Conservation (phyloP, 257 asterid species). For the Fraxinus cuspidata region DNA sequence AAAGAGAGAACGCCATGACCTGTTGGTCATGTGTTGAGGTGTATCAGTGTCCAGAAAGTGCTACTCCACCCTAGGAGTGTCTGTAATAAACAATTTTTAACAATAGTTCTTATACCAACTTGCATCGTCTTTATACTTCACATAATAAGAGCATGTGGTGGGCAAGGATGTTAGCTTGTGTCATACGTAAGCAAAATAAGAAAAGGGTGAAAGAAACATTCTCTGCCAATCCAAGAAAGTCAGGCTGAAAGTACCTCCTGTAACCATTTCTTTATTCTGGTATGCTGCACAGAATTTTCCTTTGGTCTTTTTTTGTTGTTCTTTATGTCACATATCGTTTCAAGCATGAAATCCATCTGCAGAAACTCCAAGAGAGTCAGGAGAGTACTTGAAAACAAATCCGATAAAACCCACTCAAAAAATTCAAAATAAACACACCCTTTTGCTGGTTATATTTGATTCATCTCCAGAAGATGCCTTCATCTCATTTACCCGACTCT, state of each 20-base stretch:
- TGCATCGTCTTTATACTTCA: too few relatives aligned
- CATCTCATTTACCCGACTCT: conserved; percentile 50
- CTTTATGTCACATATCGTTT: conserved; percentile 84
- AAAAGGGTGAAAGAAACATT: not conserved
- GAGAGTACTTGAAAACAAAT: conserved; percentile 19
- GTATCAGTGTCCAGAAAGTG: too few relatives aligned
- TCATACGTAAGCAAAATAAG: not conserved
- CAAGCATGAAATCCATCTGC: conserved; percentile 96
- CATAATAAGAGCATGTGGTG: too few relatives aligned
- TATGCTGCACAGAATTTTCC: conserved; percentile 74
- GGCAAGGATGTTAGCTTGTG: too few relatives aligned
- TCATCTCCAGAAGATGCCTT: conserved; percentile 48
- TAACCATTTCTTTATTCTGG: conserved; percentile 83
- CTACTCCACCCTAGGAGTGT: too few relatives aligned
- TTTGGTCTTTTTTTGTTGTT: conserved; percentile 75
- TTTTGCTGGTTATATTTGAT: conserved; percentile 58
- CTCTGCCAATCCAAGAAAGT: not conserved
- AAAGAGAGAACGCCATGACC: too few relatives aligned
- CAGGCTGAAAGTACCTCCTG: conserved; percentile 56
- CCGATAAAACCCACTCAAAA: conserved; percentile 18
- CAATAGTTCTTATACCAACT: too few relatives aligned
- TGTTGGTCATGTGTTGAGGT: too few relatives aligned
- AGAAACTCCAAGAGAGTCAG: conserved; percentile 28
- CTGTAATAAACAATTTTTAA: too few relatives aligned
- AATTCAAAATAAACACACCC: conserved; percentile 47